phyloP scores from a whole-genome alignment of 805 yeast species.

The Candida wancherniae region DNA sequence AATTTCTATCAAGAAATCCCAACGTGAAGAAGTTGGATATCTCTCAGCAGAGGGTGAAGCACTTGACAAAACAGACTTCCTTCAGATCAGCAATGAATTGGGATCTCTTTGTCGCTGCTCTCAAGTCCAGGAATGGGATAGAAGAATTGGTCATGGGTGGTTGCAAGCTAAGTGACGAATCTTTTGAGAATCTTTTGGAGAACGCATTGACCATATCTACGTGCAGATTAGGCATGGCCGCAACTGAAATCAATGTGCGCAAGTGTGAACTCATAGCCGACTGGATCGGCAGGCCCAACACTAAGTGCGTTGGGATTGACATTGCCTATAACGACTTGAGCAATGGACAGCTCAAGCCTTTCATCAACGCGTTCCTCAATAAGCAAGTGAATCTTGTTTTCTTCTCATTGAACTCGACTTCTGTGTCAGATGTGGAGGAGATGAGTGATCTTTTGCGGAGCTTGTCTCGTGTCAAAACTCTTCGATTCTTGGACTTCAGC shows the following conservation, averaged over 20 bases:
- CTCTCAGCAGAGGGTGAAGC: conserved; percentile 51
- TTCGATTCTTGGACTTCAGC: conserved; percentile 50
- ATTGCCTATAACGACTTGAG: conserved; percentile 51
- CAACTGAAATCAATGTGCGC: conserved; percentile 40
- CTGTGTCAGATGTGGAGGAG: conserved; percentile 39
- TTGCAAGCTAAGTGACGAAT: conserved; percentile 42
- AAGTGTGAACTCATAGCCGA: conserved; percentile 41
- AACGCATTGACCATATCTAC: conserved; percentile 41
- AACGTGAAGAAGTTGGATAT: conserved; percentile 48
- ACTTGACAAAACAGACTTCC: conserved; percentile 35
- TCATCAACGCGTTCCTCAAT: conserved; percentile 37
- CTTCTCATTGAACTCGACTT: conserved; percentile 50
- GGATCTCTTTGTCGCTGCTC: conserved; percentile 42
- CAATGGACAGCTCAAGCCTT: conserved; percentile 42
- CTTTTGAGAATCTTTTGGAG: conserved; percentile 37
- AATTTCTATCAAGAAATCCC: conserved; percentile 40
- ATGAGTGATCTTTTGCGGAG: conserved; percentile 32
- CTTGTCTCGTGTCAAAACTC: conserved; percentile 33
- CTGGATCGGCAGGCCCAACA: conserved; percentile 43
- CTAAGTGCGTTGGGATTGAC: conserved; percentile 52
- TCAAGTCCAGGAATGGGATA: conserved; percentile 46
- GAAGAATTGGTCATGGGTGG: conserved; percentile 58
- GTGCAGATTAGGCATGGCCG: conserved; percentile 50
- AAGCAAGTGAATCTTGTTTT: conserved; percentile 39
- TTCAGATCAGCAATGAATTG: conserved; percentile 50